Percentiles rank a stretch among this genome's conserved stretches.
phyloP scores from a whole-genome alignment of 441 rosid genomes.

The Pelargonium australe region DNA sequence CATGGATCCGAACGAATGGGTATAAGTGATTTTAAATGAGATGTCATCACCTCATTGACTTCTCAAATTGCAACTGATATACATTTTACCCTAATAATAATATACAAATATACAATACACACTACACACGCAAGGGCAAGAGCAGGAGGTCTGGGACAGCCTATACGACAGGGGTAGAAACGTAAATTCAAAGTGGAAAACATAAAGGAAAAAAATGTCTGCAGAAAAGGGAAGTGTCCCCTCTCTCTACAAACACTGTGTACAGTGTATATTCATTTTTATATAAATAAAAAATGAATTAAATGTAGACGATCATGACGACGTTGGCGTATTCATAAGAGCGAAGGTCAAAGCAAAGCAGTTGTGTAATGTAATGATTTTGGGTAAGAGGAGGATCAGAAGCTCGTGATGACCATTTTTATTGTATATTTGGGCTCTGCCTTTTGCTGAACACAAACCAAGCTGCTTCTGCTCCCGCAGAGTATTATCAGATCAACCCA shows the following conservation, averaged over 20 bases:
- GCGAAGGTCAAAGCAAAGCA: slow-evolving; percentile 51
- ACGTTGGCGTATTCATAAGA: slow-evolving; percentile 7
- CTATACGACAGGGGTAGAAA: not conserved
- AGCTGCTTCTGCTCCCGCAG: slow-evolving; percentile 21
- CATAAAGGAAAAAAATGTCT: not conserved
- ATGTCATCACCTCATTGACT: too few species aligned
- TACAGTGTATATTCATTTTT: too few species aligned
- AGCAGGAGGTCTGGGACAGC: not conserved
- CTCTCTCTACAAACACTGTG: too few species aligned
- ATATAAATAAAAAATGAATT: not conserved
- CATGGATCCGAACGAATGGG: too few species aligned
- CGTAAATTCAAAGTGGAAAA: not conserved
- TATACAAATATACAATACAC: not conserved
- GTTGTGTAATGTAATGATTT: slow-evolving; percentile 30
- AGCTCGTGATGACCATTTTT: slow-evolving; percentile 37
- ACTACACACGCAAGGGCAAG: slow-evolving; percentile 1
- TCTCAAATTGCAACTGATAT: too few species aligned
- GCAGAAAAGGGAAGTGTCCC: too few species aligned
- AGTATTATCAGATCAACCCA: slow-evolving; percentile 33
- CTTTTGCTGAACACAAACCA: slow-evolving; percentile 6
- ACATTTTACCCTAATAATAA: too few species aligned
- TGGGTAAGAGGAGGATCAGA: slow-evolving; percentile 26
- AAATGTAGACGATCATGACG: slow-evolving; percentile 7
- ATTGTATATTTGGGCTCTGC: slow-evolving; percentile 8
- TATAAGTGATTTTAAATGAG: too few species aligned